phyloP scores from a whole-genome alignment of 139 green algal genomes.

The Raphidocelis subcapitata region DNA sequence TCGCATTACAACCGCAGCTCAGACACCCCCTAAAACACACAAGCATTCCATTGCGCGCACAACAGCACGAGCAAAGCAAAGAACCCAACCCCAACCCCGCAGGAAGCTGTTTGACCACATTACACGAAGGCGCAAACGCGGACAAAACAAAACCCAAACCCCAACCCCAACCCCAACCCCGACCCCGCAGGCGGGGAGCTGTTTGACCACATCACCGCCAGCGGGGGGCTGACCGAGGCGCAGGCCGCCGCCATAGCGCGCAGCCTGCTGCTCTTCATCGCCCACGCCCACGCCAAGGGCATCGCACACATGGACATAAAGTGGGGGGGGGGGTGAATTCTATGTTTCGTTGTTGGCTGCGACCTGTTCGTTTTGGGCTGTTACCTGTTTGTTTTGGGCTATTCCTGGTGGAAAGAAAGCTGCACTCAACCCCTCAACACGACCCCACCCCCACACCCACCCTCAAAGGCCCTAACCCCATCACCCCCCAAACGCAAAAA shows the following conservation, averaged over 20 bases:
- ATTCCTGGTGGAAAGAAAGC: too few species aligned
- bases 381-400: too few species aligned
- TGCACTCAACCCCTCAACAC: too few species aligned
- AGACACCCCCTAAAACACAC: background rate
- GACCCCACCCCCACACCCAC: too few species aligned
- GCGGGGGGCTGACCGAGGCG: slow-evolving; percentile 47
- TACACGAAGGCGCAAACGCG: slow-evolving; percentile 12
- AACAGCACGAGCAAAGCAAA: too few species aligned
- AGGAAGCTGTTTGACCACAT: too few species aligned
- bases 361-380: too few species aligned
- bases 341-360: too few species aligned
- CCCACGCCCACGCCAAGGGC: slow-evolving; percentile 71
- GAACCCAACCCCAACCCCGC: too few species aligned
- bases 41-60: background rate
- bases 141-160: too few species aligned
- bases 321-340: too few species aligned
- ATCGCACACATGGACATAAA: slow-evolving; percentile 90
- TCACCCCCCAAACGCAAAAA: slow-evolving; percentile 10
- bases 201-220: slow-evolving; percentile 63
- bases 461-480: too few species aligned
- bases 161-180: background rate
- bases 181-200: slow-evolving; percentile 43
- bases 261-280: slow-evolving; percentile 63
- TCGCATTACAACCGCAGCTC: background rate
- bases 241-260: slow-evolving; percentile 42